Conservation (phyloP, 805 yeast species). For the Yueomyces sinensis region DNA sequence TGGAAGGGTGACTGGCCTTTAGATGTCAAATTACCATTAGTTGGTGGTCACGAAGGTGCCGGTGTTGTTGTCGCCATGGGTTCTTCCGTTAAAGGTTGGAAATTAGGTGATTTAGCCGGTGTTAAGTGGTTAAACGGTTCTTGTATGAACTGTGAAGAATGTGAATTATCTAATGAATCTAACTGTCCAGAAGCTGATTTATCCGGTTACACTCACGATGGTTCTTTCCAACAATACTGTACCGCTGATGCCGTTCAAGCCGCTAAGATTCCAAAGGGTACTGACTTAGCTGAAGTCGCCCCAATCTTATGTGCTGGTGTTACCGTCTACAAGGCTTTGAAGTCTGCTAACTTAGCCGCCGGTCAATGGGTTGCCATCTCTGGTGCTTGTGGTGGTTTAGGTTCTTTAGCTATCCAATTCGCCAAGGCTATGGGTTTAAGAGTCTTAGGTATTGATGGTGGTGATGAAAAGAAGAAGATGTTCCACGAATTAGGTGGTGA, state of each 20-base stretch:
- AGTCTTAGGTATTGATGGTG: conserved; percentile 65
- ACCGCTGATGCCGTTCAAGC: conserved; percentile 56
- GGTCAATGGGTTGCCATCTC: conserved; percentile 68
- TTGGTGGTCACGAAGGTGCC: conserved; percentile 68
- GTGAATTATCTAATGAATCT: conserved; percentile 45
- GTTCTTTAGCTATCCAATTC: conserved; percentile 62
- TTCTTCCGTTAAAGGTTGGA: conserved; percentile 43
- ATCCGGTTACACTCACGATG: conserved; percentile 66
- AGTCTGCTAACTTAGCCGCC: conserved; percentile 40
- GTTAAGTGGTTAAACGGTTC: conserved; percentile 59
- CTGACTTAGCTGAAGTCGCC: conserved; percentile 42
- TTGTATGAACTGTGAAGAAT: conserved; percentile 51
- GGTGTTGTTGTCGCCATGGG: conserved; percentile 58
- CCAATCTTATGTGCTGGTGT: conserved; percentile 59
- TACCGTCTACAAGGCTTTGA: conserved; percentile 56
- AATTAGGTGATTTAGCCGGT: conserved; percentile 56
- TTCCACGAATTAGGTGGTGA: conserved; percentile 51
- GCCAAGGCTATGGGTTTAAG: conserved; percentile 64
- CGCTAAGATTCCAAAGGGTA: conserved; percentile 41
- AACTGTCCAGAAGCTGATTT: conserved; percentile 60
- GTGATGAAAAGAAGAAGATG: conserved; percentile 47
- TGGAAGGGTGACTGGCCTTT: conserved; percentile 66
- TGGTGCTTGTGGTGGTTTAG: conserved; percentile 79
- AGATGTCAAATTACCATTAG: conserved; percentile 44
- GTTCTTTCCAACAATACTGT: conserved; percentile 52